Base-by-base conservation (phyloP, 345 rosid species). In the Murraya paniculata region DNA sequence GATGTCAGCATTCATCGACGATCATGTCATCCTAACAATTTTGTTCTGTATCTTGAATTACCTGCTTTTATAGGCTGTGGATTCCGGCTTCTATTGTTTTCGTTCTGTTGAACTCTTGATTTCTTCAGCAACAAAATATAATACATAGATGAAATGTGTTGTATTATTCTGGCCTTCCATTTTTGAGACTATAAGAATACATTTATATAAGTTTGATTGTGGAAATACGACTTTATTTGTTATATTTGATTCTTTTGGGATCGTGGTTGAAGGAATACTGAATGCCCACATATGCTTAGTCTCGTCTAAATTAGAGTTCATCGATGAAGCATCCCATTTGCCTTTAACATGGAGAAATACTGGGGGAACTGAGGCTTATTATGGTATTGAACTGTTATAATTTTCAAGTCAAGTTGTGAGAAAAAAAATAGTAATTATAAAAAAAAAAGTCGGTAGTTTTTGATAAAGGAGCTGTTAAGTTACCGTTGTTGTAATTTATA, bases 21-120 rank as follows among this genome's bases (percentile, higher is more conserved):
- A 81, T 75, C 67, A 38, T 64, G 64, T 50, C 68, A 64, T 62
- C 39, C 39, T 19, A 59, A 78, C 68, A 73, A 68, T 81, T 76
- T 78, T 81, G 72, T 78, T 76, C 48, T 79, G 55, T 19, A 27
- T 57, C 21, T 30, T 38, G 69, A 11, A 27, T 56, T 74, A 50
- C 64, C 55, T 48, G 69, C 68, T 45, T 64, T 6, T 16, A 65
- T 56, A 35, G 71, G 62, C 21, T 7, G 11, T 45, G 36, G 9
- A 39, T 74, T 60, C 48, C 16, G n/a, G 28, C 76, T 36, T 36
- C 57, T 35, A 60, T 25, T 25, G 36, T 50, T 18, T 71, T 18
- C 60, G 2, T 30, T 72, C n/a, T 27, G 18, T 18, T 31, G 19
- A 50, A 25, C 27, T 60, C 24, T 9, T 38, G 56, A 68, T 60